Conservation (phyloP, 1,284 basidiomycete genomes). For the Tilletia setariae region DNA sequence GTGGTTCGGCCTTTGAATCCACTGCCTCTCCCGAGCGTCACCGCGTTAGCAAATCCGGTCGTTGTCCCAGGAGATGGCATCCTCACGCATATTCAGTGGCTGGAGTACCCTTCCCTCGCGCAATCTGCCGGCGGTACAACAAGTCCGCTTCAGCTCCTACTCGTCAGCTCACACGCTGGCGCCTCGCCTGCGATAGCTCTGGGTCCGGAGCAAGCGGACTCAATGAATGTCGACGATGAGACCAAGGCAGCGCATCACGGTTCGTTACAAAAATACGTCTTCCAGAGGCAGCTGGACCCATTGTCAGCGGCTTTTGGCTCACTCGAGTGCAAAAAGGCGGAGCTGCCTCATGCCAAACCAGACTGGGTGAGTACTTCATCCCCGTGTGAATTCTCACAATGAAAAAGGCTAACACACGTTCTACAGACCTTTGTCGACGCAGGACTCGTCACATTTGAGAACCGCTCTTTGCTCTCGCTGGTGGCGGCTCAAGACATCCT, state of each 20-base stretch:
- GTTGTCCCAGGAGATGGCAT: neutral
- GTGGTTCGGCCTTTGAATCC: constrained; percentile 5
- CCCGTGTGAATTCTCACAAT: too few relatives aligned
- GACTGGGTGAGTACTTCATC: neutral
- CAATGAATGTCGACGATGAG: constrained; percentile 2
- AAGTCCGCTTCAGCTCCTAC: neutral
- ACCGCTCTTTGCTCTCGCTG: neutral
- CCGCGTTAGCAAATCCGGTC: neutral
- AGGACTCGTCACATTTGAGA: neutral
- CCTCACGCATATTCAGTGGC: constrained; percentile 9
- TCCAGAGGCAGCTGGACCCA: constrained; percentile 10
- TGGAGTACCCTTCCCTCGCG: neutral
- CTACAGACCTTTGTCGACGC: neutral
- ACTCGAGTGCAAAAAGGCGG: constrained; percentile 14
- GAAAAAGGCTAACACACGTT: too few relatives aligned
- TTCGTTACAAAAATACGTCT: neutral
- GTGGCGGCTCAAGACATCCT: neutral
- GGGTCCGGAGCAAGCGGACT: neutral
- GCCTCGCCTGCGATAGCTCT: neutral
- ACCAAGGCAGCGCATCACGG: neutral
- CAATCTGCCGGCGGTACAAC: neutral
- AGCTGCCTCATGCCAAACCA: constrained; percentile 5
- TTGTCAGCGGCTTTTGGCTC: constrained; percentile 5
- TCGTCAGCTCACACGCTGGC: constrained; percentile 1
- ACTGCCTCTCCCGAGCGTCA: neutral